phyloP scores from a whole-genome alignment of 2,329 filamentous ascomycete species.

The Stagonosporopsis tanaceti region DNA sequence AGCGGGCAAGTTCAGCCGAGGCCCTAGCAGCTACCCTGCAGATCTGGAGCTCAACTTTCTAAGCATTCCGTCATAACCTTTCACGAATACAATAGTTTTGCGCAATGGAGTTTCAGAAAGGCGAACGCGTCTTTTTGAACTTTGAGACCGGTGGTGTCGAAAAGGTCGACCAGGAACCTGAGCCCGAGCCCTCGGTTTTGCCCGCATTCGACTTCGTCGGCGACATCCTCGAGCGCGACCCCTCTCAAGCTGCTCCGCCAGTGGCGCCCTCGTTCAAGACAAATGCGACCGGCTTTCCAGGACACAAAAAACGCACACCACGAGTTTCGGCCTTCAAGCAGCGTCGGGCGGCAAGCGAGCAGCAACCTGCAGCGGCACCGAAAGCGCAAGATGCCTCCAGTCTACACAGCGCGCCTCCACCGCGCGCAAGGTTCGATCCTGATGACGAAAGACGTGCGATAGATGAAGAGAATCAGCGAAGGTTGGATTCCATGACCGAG shows the following conservation, averaged over 20 bases:
- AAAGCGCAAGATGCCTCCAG: slow-evolving; percentile 25
- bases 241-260: slow-evolving; percentile 67
- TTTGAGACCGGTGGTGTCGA: slow-evolving; percentile 63
- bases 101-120: slow-evolving; percentile 58
- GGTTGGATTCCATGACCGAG: slow-evolving; percentile 78
- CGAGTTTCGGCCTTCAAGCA: slow-evolving; percentile 82
- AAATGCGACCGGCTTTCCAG: slow-evolving; percentile 78
- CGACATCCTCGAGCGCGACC: slow-evolving; percentile 81
- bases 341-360: slow-evolving; percentile 56
- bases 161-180: slow-evolving; percentile 42
- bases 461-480: slow-evolving; percentile 80
- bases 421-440: slow-evolving; percentile 34
- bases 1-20: slow-evolving; percentile 3
- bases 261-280: slow-evolving; percentile 67
- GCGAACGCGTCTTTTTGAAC: slow-evolving; percentile 68
- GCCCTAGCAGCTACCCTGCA: slow-evolving; percentile 21
- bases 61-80: slow-evolving; percentile 8
- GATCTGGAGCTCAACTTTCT: slow-evolving; percentile 1
- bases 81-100: neutral
- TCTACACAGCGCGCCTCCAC: slow-evolving; percentile 22
- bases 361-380: slow-evolving; percentile 22
- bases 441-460: slow-evolving; percentile 74
- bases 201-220: slow-evolving; percentile 65
- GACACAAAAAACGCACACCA: slow-evolving; percentile 76
- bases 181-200: slow-evolving; percentile 27